Base-by-base conservation (phyloP, 2,329 filamentous ascomycete genomes). In the Cytospora piceicola region DNA sequence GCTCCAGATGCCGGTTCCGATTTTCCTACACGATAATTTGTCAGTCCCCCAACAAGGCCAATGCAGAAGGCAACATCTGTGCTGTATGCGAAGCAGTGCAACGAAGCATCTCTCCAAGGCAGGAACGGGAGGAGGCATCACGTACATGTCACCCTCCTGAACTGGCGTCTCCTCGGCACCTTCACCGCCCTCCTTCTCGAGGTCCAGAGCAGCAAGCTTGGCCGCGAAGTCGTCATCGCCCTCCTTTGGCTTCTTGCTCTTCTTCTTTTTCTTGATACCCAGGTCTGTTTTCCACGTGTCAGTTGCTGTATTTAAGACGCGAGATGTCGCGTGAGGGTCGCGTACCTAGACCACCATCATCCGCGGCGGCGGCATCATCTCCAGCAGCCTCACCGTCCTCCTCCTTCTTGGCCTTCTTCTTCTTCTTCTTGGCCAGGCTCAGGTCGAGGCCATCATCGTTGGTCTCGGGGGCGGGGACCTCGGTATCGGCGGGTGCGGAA, bases 1-100 rank as follows among this genome's bases (percentile, higher is more conserved):
- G 71, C 85, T 81, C 92, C 93, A 97, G 80, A 97, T 91, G 69
- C 94, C 94, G 53, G 93, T 97, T 71, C 94, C 94, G 49, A 54
- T 34, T 30, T 68, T 65, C 66, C 66, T 68, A 27, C 17, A 15
- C n/a, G 20, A 36, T 8, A 9, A 12, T 8, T 22, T n/a, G 56
- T 68, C 46, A 68, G 52, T 30, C 32, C 29, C 11, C 24, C 27
- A n/a, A 12, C 17, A 24, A 8, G 15, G 24, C 14, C 2, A 17
- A 2, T 2, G 14, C 27, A 30, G 17, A 15, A 7, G 4, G 17
- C 22, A 14, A 12, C 9, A 1, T 9, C 20, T 39, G 30, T 55
- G 27, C 24, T 24, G 22, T n/a, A 49, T 22, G n/a, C 39, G 17
- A 52, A 32, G 1, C 12, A 51, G 39, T 9, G 4, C 15, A 51